Evolutionary conservation across 1,284 basidiomycete genomes (phyloP).

Genomic region (Sanghuangporus weigelae): DNA sequence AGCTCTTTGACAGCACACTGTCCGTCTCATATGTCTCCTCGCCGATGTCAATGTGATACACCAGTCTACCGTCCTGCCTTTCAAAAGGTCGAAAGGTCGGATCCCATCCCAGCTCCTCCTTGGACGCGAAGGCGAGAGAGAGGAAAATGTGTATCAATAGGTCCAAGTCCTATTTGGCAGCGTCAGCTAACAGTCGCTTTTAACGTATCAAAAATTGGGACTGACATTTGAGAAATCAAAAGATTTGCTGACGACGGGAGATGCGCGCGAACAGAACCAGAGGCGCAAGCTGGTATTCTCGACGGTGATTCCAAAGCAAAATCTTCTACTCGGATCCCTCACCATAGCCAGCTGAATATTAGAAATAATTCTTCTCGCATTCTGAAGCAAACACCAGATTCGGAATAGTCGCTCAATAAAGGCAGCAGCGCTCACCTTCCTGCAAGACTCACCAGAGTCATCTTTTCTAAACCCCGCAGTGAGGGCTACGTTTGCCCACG

Average conservation of each 20-base stretch:
- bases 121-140: no score
- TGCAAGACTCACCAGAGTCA: not conserved
- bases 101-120: no score
- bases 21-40: not conserved
- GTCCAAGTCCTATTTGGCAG: no score
- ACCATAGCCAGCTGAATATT: constrained; percentile 13
- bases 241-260: no score
- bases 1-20: not conserved
- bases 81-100: not conserved
- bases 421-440: not conserved
- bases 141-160: no score
- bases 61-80: not conserved
- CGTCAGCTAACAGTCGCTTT: no score
- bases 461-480: not conserved
- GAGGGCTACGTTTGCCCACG: not conserved
- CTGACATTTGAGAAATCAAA: not conserved
- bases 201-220: no score
- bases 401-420: no score
- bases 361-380: not conserved
- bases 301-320: not conserved
- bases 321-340: constrained; percentile 14
- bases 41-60: not conserved
- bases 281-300: not conserved
- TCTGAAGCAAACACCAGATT: not conserved
- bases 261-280: not conserved